Conservation (phyloP, 345 rosid species). For the Gossypium anomalum region DNA sequence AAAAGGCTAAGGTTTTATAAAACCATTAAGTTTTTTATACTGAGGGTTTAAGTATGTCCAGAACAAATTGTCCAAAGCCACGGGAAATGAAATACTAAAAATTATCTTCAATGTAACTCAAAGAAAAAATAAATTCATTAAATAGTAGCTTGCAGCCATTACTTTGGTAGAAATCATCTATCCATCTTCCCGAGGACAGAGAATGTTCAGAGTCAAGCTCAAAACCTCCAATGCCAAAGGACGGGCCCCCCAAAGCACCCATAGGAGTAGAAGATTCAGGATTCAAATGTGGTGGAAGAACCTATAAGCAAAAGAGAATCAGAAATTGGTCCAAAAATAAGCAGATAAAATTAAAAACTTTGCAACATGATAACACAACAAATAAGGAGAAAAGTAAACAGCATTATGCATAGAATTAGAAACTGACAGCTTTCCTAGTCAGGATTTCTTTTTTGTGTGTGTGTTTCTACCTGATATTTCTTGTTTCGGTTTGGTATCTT, state of each 20-base stretch:
- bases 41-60: too few species aligned
- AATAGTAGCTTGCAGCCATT: background rate
- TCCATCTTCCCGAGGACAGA: fast-evolving
- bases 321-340: background rate
- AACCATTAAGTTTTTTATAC: too few species aligned
- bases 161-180: background rate
- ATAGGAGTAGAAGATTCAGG: background rate
- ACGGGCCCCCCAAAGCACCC: background rate
- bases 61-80: too few species aligned
- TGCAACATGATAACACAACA: background rate
- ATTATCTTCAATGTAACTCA: too few species aligned
- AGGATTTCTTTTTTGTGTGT: background rate
- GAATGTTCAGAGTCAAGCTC: too few species aligned
- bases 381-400: background rate
- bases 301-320: background rate
- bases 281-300: background rate
- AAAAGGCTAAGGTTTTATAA: too few species aligned
- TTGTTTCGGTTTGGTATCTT: background rate
- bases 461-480: background rate
- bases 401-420: background rate
- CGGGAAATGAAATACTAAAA: background rate
- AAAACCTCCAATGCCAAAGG: too few species aligned
- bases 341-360: background rate
- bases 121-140: background rate
- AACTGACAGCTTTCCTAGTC: background rate